Percentiles rank a stretch among this genome's conserved stretches.
Evolutionary conservation across 176 grass and related monocot species (phyloP).

Genomic region (Triticum aestivum): IWGSC_CS_RefSeq_v2.1 NC_057808.1:41266321-41266820

Average conservation of each 20-base stretch:
- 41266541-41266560: slow-evolving; percentile 66
- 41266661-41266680: slow-evolving; percentile 53
- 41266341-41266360: slow-evolving; percentile 49
- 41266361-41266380: slow-evolving; percentile 65
- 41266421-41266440: slow-evolving; percentile 31
- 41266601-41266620: slow-evolving; percentile 65
- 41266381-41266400: slow-evolving; percentile 62
- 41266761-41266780: slow-evolving; percentile 53
- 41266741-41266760: slow-evolving; percentile 62
- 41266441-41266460: slow-evolving; percentile 45
- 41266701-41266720: slow-evolving; percentile 42
- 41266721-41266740: slow-evolving; percentile 28
- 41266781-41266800: slow-evolving; percentile 50
- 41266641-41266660: slow-evolving; percentile 62
- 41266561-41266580: slow-evolving; percentile 69
- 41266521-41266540: slow-evolving; percentile 75
- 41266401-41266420: slow-evolving; percentile 44
- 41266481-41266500: slow-evolving; percentile 77
- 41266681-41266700: slow-evolving; percentile 24
- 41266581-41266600: slow-evolving; percentile 64
- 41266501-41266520: slow-evolving; percentile 80
- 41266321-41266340: slow-evolving; percentile 68
- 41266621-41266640: slow-evolving; percentile 51
- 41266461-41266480: slow-evolving; percentile 87
- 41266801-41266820: slow-evolving; percentile 71